Percentiles rank a stretch among this genome's conserved stretches.
Conservation (phyloP, 768 basidiomycete species). For the Kwoniella dejecticola region DNA sequence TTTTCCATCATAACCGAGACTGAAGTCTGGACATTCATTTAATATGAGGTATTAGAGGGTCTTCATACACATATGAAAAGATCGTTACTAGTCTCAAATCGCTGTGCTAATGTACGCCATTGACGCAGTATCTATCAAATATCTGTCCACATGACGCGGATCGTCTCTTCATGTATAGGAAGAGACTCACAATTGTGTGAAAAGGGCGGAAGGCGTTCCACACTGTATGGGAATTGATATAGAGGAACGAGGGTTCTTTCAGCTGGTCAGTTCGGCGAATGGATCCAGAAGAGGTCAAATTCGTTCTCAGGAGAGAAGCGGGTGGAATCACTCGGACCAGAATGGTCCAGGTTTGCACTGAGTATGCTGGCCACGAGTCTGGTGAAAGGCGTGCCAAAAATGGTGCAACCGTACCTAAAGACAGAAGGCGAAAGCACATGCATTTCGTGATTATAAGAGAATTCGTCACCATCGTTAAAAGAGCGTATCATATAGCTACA, state of each 20-base stretch:
- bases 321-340: no score
- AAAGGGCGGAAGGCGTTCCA: no score
- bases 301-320: no score
- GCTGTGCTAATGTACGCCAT: slow-evolving; percentile 1
- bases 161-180: no score
- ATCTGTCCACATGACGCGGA: no score
- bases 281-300: no score
- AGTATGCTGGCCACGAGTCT: no score
- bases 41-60: not conserved
- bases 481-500: slow-evolving; percentile 2
- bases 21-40: not conserved
- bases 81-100: not conserved
- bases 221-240: no score
- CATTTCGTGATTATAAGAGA: slow-evolving; percentile 1
- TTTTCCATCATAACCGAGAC: not conserved
- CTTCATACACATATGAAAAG: not conserved
- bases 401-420: not conserved
- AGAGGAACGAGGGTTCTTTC: no score
- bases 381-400: not conserved
- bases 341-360: no score
- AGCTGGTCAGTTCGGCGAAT: no score
- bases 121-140: not conserved
- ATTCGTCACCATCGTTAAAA: slow-evolving; percentile 17
- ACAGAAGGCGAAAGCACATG: not conserved
- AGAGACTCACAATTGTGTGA: no score